Evolutionary conservation across 2,329 filamentous ascomycete species (phyloP).

Genomic region (Trichothecium roseum): DNA sequence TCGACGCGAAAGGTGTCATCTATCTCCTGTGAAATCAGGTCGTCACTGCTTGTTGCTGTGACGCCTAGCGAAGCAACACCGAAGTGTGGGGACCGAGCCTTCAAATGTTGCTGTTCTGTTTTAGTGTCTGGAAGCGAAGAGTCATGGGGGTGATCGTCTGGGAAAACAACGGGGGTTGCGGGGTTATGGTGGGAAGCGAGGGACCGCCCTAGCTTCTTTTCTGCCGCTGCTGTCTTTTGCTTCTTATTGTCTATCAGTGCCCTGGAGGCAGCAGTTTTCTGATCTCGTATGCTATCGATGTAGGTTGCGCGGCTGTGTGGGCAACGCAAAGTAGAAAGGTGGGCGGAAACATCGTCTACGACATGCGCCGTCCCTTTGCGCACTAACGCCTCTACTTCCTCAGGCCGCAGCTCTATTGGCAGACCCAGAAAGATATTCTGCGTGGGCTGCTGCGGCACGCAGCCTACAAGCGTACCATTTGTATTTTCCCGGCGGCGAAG

Average conservation of each 20-base stretch:
- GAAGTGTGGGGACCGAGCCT: neutral
- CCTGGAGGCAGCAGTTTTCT: slow-evolving; percentile 30
- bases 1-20: slow-evolving; percentile 6
- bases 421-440: slow-evolving; percentile 91
- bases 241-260: slow-evolving; percentile 28
- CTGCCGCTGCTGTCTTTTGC: slow-evolving; percentile 19
- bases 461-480: slow-evolving; percentile 76
- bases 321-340: slow-evolving; percentile 52
- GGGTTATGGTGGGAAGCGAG: neutral
- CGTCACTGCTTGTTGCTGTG: slow-evolving; percentile 24
- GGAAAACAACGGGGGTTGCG: no score
- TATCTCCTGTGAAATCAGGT: slow-evolving; percentile 14
- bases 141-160: neutral
- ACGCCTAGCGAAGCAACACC: slow-evolving; percentile 8
- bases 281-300: slow-evolving; percentile 41
- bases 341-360: slow-evolving; percentile 66
- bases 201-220: slow-evolving; percentile 9
- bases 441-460: slow-evolving; percentile 82
- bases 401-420: slow-evolving; percentile 80
- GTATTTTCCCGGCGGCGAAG: slow-evolving; percentile 74
- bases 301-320: slow-evolving; percentile 51
- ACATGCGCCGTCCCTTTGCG: slow-evolving; percentile 68
- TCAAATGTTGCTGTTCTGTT: slow-evolving; percentile 1
- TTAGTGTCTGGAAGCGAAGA: neutral
- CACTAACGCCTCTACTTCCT: slow-evolving; percentile 76